A percentile compares a stretch with the other conserved stretches of the same genome.
Conservation (phyloP, 495 filamentous ascomycete species). For the Aspergillus cavernicola region DNA sequence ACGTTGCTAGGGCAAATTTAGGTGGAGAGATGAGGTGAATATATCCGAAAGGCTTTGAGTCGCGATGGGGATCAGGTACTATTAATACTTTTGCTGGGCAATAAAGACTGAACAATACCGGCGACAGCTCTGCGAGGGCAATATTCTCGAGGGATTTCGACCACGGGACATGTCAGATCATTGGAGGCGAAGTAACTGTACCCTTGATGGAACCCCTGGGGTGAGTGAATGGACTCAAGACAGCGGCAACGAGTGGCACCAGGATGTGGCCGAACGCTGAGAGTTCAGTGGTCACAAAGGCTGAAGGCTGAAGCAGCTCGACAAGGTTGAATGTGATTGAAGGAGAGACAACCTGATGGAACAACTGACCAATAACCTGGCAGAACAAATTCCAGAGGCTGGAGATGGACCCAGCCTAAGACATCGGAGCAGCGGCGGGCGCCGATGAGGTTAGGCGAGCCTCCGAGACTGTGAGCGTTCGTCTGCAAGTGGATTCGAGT, state of each 20-base stretch:
- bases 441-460: too few relatives aligned
- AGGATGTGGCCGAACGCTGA: neutral
- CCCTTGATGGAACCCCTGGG: slow-evolving; percentile 9
- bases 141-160: neutral
- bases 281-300: neutral
- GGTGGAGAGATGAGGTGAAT: neutral
- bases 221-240: neutral
- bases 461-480: slow-evolving; percentile 7
- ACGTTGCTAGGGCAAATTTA: slow-evolving; percentile 2
- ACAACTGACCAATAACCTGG: slow-evolving; percentile 10
- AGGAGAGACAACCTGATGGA: slow-evolving; percentile 7
- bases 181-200: slow-evolving; percentile 10
- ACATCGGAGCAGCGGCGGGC: slow-evolving; percentile 3
- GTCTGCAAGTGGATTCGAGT: slow-evolving; percentile 7
- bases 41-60: slow-evolving; percentile 5
- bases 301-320: slow-evolving; percentile 17
- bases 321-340: slow-evolving; percentile 28
- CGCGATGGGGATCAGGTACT: slow-evolving; percentile 1
- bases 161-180: slow-evolving; percentile 10
- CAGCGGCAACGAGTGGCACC: neutral
- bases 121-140: slow-evolving; percentile 4
- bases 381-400: too few relatives aligned
- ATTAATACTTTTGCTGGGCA: slow-evolving; percentile 8
- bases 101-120: slow-evolving; percentile 1
- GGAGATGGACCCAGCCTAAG: too few relatives aligned